A percentile compares a stretch with the other conserved stretches of the same genome.
These are phyloP conservation scores for Ulota crispa DNA, from an alignment of 225 moss, liverwort and hornwort genomes.

Conservation along the genomic window DNA sequence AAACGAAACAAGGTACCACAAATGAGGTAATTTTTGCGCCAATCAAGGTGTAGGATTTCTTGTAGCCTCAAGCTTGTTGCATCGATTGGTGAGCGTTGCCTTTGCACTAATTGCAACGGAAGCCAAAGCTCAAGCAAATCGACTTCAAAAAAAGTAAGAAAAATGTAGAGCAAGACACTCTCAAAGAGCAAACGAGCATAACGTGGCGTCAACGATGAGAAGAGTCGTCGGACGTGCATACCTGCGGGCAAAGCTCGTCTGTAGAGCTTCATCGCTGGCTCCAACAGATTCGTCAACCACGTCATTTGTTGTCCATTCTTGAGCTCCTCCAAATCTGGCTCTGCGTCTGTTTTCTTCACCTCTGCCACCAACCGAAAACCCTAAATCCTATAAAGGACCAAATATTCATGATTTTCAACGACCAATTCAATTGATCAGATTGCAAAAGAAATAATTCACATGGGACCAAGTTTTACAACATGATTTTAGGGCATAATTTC, in stretches of 20 bases:
- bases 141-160: background rate
- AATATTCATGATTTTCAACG: background rate
- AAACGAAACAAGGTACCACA: background rate
- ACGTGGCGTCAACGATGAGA: constrained; percentile 35
- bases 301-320: constrained; percentile 44
- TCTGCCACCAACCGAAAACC: constrained; percentile 31
- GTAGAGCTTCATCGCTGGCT: constrained; percentile 61
- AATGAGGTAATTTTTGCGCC: background rate
- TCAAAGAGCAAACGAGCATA: constrained; percentile 29
- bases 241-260: constrained; percentile 66
- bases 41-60: background rate
- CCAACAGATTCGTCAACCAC: constrained; percentile 53
- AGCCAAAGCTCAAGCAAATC: background rate
- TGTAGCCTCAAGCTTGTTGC: background rate
- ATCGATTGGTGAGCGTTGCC: background rate
- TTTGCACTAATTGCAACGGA: background rate
- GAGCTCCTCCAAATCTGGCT: constrained; percentile 29
- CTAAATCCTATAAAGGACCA: background rate
- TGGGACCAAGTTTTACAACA: background rate
- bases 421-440: background rate
- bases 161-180: constrained; percentile 48
- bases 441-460: background rate
- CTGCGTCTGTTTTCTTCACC: constrained; percentile 28
- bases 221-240: constrained; percentile 47
- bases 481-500: background rate